These are phyloP conservation scores for Cryphonectria japonica DNA, from an alignment of 2,329 filamentous ascomycete species.

Conservation along the genomic window DNA sequence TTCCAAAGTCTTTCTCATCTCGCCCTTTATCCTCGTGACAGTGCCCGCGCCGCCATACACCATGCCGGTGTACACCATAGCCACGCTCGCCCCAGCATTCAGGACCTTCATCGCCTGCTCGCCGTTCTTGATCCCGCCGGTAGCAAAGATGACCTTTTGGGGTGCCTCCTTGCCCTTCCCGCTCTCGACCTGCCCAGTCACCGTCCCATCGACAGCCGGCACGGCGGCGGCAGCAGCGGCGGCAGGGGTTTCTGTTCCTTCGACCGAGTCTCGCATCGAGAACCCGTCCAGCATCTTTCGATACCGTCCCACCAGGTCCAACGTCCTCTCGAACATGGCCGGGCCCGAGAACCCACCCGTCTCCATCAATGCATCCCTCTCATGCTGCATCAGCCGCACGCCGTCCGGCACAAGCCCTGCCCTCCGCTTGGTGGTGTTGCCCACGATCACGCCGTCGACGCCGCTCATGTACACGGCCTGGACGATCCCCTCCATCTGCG, in stretches of 20 bases:
- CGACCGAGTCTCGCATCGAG: constrained; percentile 42
- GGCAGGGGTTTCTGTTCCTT: constrained; percentile 33
- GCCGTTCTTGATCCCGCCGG: constrained; percentile 89
- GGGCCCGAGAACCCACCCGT: constrained; percentile 91
- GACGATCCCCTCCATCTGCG: constrained; percentile 86
- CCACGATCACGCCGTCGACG: constrained; percentile 94
- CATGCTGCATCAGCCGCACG: constrained; percentile 65
- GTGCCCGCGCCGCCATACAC: constrained; percentile 68
- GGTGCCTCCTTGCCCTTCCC: constrained; percentile 35
- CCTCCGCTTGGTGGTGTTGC: constrained; percentile 91
- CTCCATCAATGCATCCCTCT: constrained; percentile 71
- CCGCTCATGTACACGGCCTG: constrained; percentile 81
- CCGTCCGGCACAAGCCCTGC: constrained; percentile 71
- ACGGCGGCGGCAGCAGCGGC: constrained; percentile 41
- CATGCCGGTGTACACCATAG: constrained; percentile 85
- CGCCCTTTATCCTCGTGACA: constrained; percentile 65
- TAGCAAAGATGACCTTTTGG: constrained; percentile 87
- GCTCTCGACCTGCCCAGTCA: constrained; percentile 37
- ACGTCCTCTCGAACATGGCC: constrained; percentile 80
- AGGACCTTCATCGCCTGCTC: constrained; percentile 80
- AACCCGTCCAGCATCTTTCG: constrained; percentile 66
- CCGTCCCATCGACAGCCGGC: constrained; percentile 39
- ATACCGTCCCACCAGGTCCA: constrained; percentile 80
- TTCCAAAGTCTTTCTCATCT: constrained; percentile 55
- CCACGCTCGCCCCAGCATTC: constrained; percentile 86